Base-by-base conservation (phyloP, 306 rosid genomes). In the Quercus parvula region DNA sequence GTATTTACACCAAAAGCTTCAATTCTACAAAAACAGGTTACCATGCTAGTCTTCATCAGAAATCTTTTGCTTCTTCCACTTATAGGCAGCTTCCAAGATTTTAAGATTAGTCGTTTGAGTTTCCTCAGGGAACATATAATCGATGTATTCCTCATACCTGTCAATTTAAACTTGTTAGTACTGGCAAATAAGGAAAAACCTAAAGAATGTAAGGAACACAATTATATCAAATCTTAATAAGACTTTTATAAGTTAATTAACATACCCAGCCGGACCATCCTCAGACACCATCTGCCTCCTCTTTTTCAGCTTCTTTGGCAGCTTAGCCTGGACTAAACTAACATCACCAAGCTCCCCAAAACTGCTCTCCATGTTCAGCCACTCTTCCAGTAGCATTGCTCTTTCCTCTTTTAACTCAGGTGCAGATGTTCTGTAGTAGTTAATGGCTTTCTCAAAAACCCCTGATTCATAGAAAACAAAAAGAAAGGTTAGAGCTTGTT, bases 361-460 rank as follows among this genome's bases (percentile, higher is more conserved):
- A 54, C 84, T 72, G 14, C 87, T 78, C 83, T 93, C 97, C 96
- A 91, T 79, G 69, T 90, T 93, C 83, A 91, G 82, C 99, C 99
- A 96, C 77, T 93, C 94, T 74, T 96, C 99, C 72, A 96, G 84
- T 41, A 96, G 86, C 93, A 91, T 91, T 51, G 97, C 99, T 62
- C 98, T 89, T 77, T 96, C 99, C 79, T 96, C 98, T 84, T 96
- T 96, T 87, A 89, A 77, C 63, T 96, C 98, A 4, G 99, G 93
- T 41, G 96, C 98, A 18, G 99, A 89, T 52, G 89, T 90, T 86
- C 97, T 85, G 51, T 78, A 95, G 83, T 95, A 91, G 76, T 85
- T 90, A 4, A 90, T 71, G 30, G 99, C 98, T 82, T 81, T 85
- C 84, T 96, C 99, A 77, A 89, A 93, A 83, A 96, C 91, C 88